phyloP scores from a whole-genome alignment of 83 land plant genomes.

The Diphasiastrum complanatum region DNA sequence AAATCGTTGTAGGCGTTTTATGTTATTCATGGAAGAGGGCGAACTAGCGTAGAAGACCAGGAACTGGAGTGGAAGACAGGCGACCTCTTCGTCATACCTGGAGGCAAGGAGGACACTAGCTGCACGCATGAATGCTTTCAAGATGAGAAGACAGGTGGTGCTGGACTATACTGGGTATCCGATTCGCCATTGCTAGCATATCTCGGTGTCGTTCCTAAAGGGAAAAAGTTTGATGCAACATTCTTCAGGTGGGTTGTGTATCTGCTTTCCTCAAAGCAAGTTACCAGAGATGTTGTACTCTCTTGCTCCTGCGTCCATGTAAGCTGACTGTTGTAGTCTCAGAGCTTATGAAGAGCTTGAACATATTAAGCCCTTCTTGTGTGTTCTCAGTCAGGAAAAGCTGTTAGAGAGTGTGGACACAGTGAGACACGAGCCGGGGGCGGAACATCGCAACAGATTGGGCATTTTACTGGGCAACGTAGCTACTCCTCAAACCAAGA shows the following conservation, averaged over 20 bases:
- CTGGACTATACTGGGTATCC: conserved; percentile 19
- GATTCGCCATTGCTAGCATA: conserved; percentile 21
- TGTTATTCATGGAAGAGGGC: conserved; percentile 19
- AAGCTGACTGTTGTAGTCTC: no score
- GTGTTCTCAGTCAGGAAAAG: conserved; percentile 4
- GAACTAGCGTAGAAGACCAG: neutral
- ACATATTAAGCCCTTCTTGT: neutral
- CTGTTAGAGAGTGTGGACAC: conserved; percentile 21
- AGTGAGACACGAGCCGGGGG: conserved; percentile 18
- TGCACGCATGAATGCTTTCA: conserved; percentile 12
- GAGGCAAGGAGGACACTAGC: conserved; percentile 5
- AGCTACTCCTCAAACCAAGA: conserved; percentile 16
- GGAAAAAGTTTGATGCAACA: conserved; percentile 14
- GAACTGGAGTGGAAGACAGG: conserved; percentile 22
- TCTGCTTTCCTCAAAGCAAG: neutral
- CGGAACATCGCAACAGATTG: conserved; percentile 18
- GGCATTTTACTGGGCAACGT: conserved; percentile 23
- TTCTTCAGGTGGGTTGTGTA: conserved; percentile 23
- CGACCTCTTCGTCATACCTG: conserved; percentile 21
- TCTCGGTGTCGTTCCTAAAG: conserved; percentile 21
- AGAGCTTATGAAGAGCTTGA: neutral
- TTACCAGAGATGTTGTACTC: no score
- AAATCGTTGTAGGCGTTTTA: conserved; percentile 11
- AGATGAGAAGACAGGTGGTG: conserved; percentile 20
- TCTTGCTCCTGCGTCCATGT: no score